Conservation (phyloP, 1,284 basidiomycete genomes). For the Taiwanofungus camphoratus region DNA sequence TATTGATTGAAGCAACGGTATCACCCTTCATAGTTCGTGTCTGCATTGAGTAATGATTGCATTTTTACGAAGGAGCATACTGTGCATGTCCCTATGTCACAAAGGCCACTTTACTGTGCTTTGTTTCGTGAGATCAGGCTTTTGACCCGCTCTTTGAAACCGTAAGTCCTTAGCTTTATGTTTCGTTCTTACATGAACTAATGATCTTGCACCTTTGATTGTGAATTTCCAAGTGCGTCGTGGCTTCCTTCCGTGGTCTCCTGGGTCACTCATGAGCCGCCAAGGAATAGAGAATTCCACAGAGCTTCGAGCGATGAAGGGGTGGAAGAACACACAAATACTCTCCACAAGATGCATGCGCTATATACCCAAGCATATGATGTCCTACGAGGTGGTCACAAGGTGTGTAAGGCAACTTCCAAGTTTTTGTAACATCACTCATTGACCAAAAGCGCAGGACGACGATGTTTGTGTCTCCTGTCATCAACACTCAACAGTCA, state of each 20-base stretch:
- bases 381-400: slow-evolving; percentile 35
- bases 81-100: slow-evolving; percentile 43
- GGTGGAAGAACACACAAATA: slow-evolving; percentile 38
- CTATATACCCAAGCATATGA: slow-evolving; percentile 48
- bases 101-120: slow-evolving; percentile 49
- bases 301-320: slow-evolving; percentile 32
- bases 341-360: slow-evolving; percentile 39
- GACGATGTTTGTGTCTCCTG: slow-evolving; percentile 26
- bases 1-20: slow-evolving; percentile 61
- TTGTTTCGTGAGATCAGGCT: slow-evolving; percentile 60
- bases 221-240: slow-evolving; percentile 34
- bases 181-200: neutral
- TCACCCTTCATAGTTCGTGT: neutral
- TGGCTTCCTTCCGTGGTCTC: slow-evolving; percentile 51
- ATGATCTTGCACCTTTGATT: neutral
- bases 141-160: slow-evolving; percentile 52
- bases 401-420: slow-evolving; percentile 30
- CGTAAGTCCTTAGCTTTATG: slow-evolving; percentile 37
- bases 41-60: neutral
- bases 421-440: neutral
- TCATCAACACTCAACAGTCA: slow-evolving; percentile 21
- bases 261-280: slow-evolving; percentile 43
- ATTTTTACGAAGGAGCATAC: slow-evolving; percentile 42
- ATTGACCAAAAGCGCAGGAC: slow-evolving; percentile 15
- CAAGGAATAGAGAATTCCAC: slow-evolving; percentile 19